Conservation (phyloP, 2,329 filamentous ascomycete genomes). For the Phialophora verrucosa region DNA sequence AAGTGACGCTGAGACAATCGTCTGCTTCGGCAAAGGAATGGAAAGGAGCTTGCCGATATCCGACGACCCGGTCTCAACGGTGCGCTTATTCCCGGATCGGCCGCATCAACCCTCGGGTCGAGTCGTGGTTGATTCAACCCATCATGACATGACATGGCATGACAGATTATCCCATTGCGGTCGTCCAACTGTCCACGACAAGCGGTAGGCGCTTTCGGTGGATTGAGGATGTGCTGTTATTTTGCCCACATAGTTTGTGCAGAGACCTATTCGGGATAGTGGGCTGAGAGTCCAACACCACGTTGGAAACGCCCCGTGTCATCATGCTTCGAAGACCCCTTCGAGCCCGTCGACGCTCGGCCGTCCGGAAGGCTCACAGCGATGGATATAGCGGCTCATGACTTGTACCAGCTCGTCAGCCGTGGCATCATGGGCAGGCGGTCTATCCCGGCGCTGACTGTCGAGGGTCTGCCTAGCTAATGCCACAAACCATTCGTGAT, state of each 20-base stretch:
- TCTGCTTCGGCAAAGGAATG: not conserved
- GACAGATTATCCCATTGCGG: not conserved
- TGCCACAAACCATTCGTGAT: slow-evolving; percentile 24
- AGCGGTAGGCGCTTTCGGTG: not conserved
- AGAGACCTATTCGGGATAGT: not conserved
- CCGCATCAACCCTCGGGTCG: not conserved
- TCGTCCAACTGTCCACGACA: not conserved
- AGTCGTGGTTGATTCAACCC: not conserved
- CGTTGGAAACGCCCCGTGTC: not conserved
- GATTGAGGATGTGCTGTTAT: not conserved
- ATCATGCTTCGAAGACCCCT: slow-evolving; percentile 5
- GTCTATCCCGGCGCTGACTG: slow-evolving; percentile 3
- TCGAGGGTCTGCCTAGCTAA: slow-evolving; percentile 18
- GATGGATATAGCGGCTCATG: slow-evolving; percentile 27
- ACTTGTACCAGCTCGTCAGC: slow-evolving; percentile 20
- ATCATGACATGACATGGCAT: not conserved
- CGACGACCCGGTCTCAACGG: not conserved
- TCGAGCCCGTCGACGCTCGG: slow-evolving; percentile 22
- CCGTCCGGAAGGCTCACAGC: slow-evolving; percentile 21
- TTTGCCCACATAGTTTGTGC: not conserved
- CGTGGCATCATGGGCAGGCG: not conserved
- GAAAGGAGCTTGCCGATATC: not conserved
- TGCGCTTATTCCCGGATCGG: not conserved
- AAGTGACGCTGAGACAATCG: not conserved
- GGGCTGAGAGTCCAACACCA: not conserved